These are phyloP conservation scores for Calonectria ilicicola DNA, from an alignment of 2,329 filamentous ascomycete genomes.

Conservation along the genomic window DNA sequence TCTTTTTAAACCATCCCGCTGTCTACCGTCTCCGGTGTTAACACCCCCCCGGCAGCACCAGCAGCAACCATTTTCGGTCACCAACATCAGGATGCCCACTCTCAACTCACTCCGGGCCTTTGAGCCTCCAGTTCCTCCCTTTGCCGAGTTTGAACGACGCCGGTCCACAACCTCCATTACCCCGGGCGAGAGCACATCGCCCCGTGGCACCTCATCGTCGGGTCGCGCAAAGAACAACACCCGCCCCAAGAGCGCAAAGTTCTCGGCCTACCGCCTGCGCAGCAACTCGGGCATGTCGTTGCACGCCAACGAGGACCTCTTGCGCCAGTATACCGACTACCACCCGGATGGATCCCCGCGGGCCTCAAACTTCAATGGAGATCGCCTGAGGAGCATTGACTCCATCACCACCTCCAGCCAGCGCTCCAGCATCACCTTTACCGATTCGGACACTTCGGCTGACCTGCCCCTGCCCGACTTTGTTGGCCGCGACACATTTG, in stretches of 20 bases:
- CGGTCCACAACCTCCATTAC: constrained; percentile 38
- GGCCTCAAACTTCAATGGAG: constrained; percentile 35
- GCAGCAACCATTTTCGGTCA: neutral
- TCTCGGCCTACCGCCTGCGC: constrained; percentile 49
- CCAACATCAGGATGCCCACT: constrained; percentile 36
- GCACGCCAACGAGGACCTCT: constrained; percentile 57
- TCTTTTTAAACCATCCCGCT: neutral
- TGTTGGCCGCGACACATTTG: constrained; percentile 62
- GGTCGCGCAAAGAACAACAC: constrained; percentile 31
- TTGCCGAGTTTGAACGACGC: constrained; percentile 42
- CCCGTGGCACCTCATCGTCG: constrained; percentile 34
- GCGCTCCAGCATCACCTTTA: constrained; percentile 41
- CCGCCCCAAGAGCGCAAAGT: constrained; percentile 45
- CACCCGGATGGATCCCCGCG: constrained; percentile 53
- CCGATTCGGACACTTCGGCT: constrained; percentile 40
- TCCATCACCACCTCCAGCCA: constrained; percentile 43
- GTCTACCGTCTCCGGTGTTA: neutral
- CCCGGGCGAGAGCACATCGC: constrained; percentile 24
- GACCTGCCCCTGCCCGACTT: constrained; percentile 57
- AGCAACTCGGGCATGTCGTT: constrained; percentile 61
- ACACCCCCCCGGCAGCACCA: neutral
- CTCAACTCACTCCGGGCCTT: constrained; percentile 40
- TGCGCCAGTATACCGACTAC: constrained; percentile 61
- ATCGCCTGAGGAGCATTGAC: constrained; percentile 43
- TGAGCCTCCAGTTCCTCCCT: constrained; percentile 39